Percentiles rank a stretch among this genome's conserved stretches.
phyloP scores from a whole-genome alignment of 305 asterid species.

The Fraxinus floribunda region DNA sequence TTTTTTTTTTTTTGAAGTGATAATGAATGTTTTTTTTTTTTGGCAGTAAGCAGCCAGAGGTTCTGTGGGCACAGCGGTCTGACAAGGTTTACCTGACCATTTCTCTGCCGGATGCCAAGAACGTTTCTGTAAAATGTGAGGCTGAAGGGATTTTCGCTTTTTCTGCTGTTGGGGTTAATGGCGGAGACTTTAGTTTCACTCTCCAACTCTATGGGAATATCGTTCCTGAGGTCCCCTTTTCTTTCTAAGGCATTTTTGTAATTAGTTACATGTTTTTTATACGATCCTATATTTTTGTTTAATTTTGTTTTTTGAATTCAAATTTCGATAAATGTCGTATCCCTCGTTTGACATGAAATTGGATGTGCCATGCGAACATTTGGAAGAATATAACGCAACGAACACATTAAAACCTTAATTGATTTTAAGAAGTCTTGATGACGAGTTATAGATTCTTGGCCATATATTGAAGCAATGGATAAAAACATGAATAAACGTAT shows the following conservation, averaged over 20 bases:
- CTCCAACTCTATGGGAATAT: slow-evolving; percentile 63
- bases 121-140: slow-evolving; percentile 62
- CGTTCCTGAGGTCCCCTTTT: slow-evolving; percentile 58
- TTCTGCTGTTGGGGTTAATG: slow-evolving; percentile 63
- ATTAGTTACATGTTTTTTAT: neutral
- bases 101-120: slow-evolving; percentile 80
- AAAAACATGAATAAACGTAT: neutral
- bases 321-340: neutral
- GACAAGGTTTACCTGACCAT: slow-evolving; percentile 79
- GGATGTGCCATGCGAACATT: neutral
- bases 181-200: slow-evolving; percentile 54
- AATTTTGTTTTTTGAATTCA: neutral
- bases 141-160: slow-evolving; percentile 57
- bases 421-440: neutral
- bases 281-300: neutral
- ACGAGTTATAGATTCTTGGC: neutral
- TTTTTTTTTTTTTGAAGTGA: no score
- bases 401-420: neutral
- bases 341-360: neutral
- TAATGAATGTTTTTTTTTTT: slow-evolving; percentile 15
- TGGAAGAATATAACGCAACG: neutral
- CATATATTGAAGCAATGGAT: neutral
- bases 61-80: slow-evolving; percentile 86
- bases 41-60: slow-evolving; percentile 81
- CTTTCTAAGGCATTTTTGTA: neutral